Evolutionary conservation across 202 grass and related monocot genomes (phyloP), one percentile per base, ranked within the genome.

Genomic region (Panicum hallii): DNA sequence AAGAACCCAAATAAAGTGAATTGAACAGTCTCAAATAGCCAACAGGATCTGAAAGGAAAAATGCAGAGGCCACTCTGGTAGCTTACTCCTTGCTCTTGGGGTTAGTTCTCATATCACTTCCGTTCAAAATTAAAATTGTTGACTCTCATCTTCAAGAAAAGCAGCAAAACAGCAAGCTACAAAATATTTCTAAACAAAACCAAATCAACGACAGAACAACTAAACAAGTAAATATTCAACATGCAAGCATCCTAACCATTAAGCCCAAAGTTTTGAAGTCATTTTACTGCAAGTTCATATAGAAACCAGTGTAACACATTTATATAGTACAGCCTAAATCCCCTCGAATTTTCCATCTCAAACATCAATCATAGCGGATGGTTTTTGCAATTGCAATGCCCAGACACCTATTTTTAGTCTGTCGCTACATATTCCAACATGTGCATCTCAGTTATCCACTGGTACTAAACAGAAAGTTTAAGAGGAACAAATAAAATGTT

Each of bases 71-170:
- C 48, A 40, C 41, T 16, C 23, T 38, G 23, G 10, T 8, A 74
- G 28, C 69, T 74, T 80, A 80, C 48, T 86, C 56, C 53, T 62
- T 76, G 12, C 22, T 64, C 28, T 70, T 70, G 71, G 23, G 36
- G 63, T 70, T 70, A 63, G 22, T 75, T 75, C 15, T 63, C 69
- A 75, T 34, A 67, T 53, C 28, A 30, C 45, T 77, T 58, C 13
- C 71, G 85, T 77, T 70, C 48, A 47, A 85, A 85, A 64, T 63
- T 47, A 64, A 81, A 85, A 65, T 56, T 53, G 13, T 4, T 14
- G 36, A 63, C 1, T 69, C 20, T 43, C 19, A 26, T 81, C 62
- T 89, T 70, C 23, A 69, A 72, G 12, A 34, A 80, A 79, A 68
- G 10, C 7, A 74, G 22, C 45, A 28, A 36, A 66, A 47, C 23